Base-by-base conservation (phyloP, 2,329 filamentous ascomycete genomes). In the Dendrostoma leiphaemia region DNA sequence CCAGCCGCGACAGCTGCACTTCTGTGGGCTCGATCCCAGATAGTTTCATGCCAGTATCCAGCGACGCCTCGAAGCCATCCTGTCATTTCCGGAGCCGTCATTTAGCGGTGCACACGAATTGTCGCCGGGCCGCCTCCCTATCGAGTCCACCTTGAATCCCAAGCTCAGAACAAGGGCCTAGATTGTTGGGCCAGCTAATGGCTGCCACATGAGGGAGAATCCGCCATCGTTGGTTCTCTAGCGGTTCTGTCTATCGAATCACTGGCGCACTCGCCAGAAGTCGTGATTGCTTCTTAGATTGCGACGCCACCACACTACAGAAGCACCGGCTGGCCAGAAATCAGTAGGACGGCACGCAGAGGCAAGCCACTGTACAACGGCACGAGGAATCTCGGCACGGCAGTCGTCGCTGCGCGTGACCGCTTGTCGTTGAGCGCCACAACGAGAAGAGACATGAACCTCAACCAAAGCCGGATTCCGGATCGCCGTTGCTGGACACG, bases 201-300 rank as follows among this genome's bases (percentile, higher is more conserved):
- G 21, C 19, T 38, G 32, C n/a, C 45, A 10, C 34, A 4, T 13
- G 23, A 28, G 21, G 15, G 29, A 34, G 35, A 17, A 40, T 12
- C 15, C 26, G 28, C 34, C 35, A 26, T 35, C 40, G 53, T 48
- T 52, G 48, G 48, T 55, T 47, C 48, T 48, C 50, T 55, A 55
- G 53, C 53, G 53, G 43, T 41, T 28, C 29, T 28, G 45, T 49
- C 49, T 52, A 55, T 55, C 43, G 53, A 52, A 52, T 52, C 45
- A 52, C 44, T 32, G 53, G 52, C 48, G 44, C 48, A 47, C 34
- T 48, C 52, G 38, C 38, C 38, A 44, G 19, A 24, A 15, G 26
- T n/a, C n/a, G 17, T 44, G 41, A 29, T 31, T 44, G 41, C 43
- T 47, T 46, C 41, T 43, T 29, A 24, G n/a, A n/a, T 46, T 52